Percentiles rank a stretch among this genome's conserved stretches.
Conservation (phyloP, 2,329 filamentous ascomycete species). For the Aotearoamyces nothofagi region DNA sequence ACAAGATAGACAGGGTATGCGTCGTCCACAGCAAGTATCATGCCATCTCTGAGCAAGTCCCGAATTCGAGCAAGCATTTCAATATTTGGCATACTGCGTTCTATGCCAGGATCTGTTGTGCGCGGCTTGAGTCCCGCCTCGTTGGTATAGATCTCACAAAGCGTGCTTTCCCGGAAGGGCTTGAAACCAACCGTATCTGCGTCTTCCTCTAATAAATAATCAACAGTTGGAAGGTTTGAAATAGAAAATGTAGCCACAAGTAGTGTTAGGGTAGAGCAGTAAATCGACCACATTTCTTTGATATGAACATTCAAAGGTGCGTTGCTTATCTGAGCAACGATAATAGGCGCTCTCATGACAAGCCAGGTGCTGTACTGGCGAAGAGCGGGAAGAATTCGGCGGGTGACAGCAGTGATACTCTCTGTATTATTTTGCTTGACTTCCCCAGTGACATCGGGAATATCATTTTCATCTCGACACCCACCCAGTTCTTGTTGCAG, state of each 20-base stretch:
- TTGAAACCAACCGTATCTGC: conserved; percentile 49
- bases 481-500: conserved; percentile 56
- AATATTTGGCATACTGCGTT: conserved; percentile 38
- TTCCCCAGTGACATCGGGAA: conserved; percentile 24
- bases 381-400: conserved; percentile 45
- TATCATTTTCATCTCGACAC: conserved; percentile 18
- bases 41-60: conserved; percentile 45
- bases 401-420: conserved; percentile 40
- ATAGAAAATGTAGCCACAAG: conserved; percentile 43
- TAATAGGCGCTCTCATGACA: conserved; percentile 33
- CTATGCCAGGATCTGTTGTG: conserved; percentile 28
- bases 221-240: conserved; percentile 34
- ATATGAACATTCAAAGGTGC: conserved; percentile 39
- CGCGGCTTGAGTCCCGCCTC: conserved; percentile 28
- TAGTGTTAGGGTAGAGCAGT: conserved; percentile 44
- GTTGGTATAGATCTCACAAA: conserved; percentile 33
- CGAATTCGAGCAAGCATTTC: conserved; percentile 54
- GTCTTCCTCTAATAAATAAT: conserved; percentile 55
- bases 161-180: conserved; percentile 34
- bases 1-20: conserved; percentile 24
- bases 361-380: conserved; percentile 58
- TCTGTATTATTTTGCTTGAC: conserved; percentile 23
- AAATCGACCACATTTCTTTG: conserved; percentile 48
- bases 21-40: conserved; percentile 36
- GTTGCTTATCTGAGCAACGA: conserved; percentile 37